Percentiles rank a stretch among this genome's conserved stretches.
Evolutionary conservation across 2,329 filamentous ascomycete genomes (phyloP).

Genomic region (Cladosporium sphaerospermum): DNA sequence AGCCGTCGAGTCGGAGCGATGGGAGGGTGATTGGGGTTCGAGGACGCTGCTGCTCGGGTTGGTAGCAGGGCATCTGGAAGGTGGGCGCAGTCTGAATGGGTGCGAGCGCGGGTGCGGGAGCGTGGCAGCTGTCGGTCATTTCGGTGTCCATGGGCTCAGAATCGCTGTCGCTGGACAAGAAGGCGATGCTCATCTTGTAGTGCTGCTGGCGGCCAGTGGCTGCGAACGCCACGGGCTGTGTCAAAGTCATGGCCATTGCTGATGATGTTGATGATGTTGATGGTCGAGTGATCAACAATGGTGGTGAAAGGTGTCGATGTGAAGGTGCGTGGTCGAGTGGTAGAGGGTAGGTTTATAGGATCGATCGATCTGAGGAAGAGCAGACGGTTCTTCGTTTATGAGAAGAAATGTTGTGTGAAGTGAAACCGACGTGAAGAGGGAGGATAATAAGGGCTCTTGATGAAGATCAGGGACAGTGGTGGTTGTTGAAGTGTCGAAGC

Average conservation of each 20-base stretch:
- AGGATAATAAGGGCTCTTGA: constrained; percentile 9
- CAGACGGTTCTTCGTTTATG: constrained; percentile 10
- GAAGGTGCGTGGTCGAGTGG: neutral
- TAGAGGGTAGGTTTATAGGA: neutral
- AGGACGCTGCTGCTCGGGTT: neutral
- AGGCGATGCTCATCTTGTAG: constrained; percentile 11
- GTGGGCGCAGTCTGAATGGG: neutral
- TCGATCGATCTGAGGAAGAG: constrained; percentile 9
- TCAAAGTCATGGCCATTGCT: constrained; percentile 9
- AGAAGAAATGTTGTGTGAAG: constrained; percentile 8
- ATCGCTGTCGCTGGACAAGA: constrained; percentile 1
- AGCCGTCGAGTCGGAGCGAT: constrained; percentile 7
- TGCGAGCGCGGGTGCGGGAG: constrained; percentile 3
- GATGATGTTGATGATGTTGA: neutral
- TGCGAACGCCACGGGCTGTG: constrained; percentile 6
- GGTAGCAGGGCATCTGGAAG: constrained; percentile 11
- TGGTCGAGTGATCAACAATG: neutral
- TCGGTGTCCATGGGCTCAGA: constrained; percentile 1
- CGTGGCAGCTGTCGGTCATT: constrained; percentile 5
- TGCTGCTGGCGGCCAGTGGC: constrained; percentile 6
- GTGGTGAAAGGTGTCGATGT: neutral
- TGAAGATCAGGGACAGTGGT: constrained; percentile 10
- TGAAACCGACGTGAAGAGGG: constrained; percentile 12
- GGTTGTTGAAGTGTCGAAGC: constrained; percentile 9
- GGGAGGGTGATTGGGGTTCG: constrained; percentile 8